Conservation (phyloP, 164 flowering plant species). For the Kalanchoe fedtschenkoi region DNA sequence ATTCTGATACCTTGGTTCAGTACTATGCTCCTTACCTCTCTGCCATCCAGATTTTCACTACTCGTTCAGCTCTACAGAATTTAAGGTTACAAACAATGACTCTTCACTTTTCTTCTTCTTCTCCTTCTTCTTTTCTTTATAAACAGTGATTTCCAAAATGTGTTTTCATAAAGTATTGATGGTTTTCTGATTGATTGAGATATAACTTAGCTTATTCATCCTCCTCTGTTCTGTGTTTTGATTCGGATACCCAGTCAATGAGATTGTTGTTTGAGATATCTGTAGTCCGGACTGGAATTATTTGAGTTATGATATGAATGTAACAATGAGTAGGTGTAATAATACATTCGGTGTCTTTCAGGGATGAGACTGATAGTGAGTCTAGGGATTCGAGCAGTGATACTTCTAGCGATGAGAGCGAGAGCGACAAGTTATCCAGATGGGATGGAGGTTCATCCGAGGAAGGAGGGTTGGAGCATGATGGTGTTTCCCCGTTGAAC, state of each 20-base stretch:
- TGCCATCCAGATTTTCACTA: slow-evolving; percentile 81
- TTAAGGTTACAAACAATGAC: slow-evolving; percentile 29
- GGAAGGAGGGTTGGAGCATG: slow-evolving; percentile 58
- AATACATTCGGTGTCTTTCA: slow-evolving; percentile 11
- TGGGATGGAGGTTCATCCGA: slow-evolving; percentile 67
- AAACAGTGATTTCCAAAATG: too few relatives aligned
- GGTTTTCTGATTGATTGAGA: too few relatives aligned
- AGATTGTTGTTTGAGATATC: too few relatives aligned
- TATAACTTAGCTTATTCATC: too few relatives aligned
- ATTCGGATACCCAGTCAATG: too few relatives aligned
- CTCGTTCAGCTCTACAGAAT: slow-evolving; percentile 29
- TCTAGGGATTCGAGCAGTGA: slow-evolving; percentile 70
- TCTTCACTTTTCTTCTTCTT: too few relatives aligned
- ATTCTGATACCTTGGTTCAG: slow-evolving; percentile 62
- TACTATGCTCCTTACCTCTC: slow-evolving; percentile 96
- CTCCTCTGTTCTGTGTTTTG: too few relatives aligned
- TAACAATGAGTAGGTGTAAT: too few relatives aligned
- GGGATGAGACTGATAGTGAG: slow-evolving; percentile 68
- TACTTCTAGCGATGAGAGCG: slow-evolving; percentile 71
- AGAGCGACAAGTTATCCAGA: slow-evolving; percentile 67
- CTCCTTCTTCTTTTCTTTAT: too few relatives aligned
- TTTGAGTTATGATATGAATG: not conserved
- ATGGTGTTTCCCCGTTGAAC: slow-evolving; percentile 33
- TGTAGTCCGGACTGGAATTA: too few relatives aligned
- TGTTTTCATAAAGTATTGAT: too few relatives aligned